Evolutionary conservation across 1,284 basidiomycete species (phyloP).

Genomic region (Ustilago cynodontis): DNA sequence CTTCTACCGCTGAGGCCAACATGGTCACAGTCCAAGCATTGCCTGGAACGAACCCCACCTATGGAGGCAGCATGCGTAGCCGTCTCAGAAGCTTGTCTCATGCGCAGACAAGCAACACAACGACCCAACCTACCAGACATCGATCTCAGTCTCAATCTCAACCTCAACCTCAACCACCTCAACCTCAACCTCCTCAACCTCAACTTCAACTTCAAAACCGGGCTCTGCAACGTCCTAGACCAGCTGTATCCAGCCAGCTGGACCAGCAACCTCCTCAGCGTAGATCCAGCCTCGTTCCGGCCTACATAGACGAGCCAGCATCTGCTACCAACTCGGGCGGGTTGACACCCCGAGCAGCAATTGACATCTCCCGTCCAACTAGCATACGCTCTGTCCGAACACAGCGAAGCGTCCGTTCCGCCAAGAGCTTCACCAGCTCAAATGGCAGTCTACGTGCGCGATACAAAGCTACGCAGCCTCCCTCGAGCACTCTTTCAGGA

Average conservation of each 20-base stretch:
- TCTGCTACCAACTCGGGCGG: neutral
- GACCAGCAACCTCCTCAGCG: neutral
- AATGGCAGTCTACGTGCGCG: slow-evolving; percentile 14
- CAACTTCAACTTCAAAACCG: neutral
- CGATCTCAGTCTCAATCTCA: neutral
- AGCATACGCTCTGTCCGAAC: slow-evolving; percentile 1
- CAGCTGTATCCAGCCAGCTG: neutral
- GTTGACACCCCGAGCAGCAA: neutral
- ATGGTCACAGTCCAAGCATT: slow-evolving; percentile 12
- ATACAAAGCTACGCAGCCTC: slow-evolving; percentile 3
- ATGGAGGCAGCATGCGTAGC: slow-evolving; percentile 13
- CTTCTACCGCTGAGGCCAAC: slow-evolving; percentile 6
- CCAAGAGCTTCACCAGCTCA: slow-evolving; percentile 12
- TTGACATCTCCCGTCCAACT: slow-evolving; percentile 4
- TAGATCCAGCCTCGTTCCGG: neutral
- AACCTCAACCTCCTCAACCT: neutral
- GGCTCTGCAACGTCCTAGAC: too few relatives aligned
- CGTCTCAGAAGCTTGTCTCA: slow-evolving; percentile 13
- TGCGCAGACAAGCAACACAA: neutral
- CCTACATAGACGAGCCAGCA: neutral
- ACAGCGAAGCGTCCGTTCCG: slow-evolving; percentile 6
- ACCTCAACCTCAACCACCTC: neutral
- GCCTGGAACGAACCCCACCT: neutral
- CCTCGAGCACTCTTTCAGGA: neutral
- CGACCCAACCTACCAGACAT: neutral